Evolutionary conservation across 1,139 yeast genomes (phyloP).

Genomic region (Meyerozyma elateridarum): DNA sequence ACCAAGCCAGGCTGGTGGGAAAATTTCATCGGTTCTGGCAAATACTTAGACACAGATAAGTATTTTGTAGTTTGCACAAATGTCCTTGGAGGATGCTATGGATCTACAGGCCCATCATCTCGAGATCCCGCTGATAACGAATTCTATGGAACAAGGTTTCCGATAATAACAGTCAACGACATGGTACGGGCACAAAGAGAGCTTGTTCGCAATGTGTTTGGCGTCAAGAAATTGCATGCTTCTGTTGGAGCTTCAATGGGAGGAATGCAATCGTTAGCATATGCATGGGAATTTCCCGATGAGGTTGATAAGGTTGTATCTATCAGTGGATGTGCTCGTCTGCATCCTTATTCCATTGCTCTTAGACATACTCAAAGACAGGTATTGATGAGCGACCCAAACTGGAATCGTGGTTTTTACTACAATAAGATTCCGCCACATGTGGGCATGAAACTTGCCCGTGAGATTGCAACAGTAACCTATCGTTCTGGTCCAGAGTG

Average conservation of each 20-base stretch:
- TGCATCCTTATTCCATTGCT: constrained; percentile 92
- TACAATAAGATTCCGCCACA: constrained; percentile 82
- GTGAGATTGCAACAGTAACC: constrained; percentile 92
- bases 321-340: constrained; percentile 87
- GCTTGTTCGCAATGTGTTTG: constrained; percentile 56
- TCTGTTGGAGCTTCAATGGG: constrained; percentile 95
- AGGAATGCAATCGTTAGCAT: constrained; percentile 92
- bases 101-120: constrained; percentile 91
- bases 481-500: constrained; percentile 96
- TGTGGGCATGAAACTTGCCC: constrained; percentile 88
- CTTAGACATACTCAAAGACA: constrained; percentile 91
- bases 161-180: constrained; percentile 79
- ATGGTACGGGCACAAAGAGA: constrained; percentile 88
- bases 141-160: constrained; percentile 82
- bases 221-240: constrained; percentile 63
- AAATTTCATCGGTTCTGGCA: constrained; percentile 80
- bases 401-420: constrained; percentile 90
- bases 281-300: constrained; percentile 78
- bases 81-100: constrained; percentile 91
- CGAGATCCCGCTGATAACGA: constrained; percentile 64
- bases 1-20: constrained; percentile 94
- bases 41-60: constrained; percentile 73
- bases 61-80: constrained; percentile 84
- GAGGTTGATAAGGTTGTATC: constrained; percentile 68
- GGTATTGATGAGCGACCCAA: constrained; percentile 89